These are phyloP conservation scores for Austroboletus eburneus DNA, from an alignment of 768 basidiomycete genomes.

Conservation along the genomic window DNA sequence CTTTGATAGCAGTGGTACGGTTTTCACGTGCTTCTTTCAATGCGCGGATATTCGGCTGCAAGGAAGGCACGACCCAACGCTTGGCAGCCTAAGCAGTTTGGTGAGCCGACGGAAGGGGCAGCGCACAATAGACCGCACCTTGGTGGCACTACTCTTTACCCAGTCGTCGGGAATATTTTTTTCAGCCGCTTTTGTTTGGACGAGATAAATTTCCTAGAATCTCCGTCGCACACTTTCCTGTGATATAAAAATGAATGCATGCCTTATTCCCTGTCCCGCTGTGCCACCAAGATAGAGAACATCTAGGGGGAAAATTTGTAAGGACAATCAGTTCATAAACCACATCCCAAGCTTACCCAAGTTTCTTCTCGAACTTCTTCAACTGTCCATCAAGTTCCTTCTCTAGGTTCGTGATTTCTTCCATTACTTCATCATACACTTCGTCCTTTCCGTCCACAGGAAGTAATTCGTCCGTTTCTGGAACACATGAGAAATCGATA, in stretches of 20 bases:
- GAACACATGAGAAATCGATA: slow-evolving; percentile 21
- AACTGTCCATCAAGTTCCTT: slow-evolving; percentile 63
- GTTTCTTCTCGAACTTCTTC: slow-evolving; percentile 58
- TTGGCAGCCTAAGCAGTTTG: slow-evolving; percentile 48
- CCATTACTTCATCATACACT: slow-evolving; percentile 72
- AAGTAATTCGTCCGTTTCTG: slow-evolving; percentile 65
- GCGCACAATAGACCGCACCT: slow-evolving; percentile 43
- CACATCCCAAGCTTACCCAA: slow-evolving; percentile 45
- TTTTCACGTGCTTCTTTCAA: slow-evolving; percentile 95
- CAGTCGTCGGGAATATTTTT: slow-evolving; percentile 77
- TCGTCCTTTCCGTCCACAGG: slow-evolving; percentile 85
- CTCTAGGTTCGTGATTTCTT: slow-evolving; percentile 70
- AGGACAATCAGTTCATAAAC: slow-evolving; percentile 8
- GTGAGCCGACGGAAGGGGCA: not conserved
- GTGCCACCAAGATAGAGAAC: slow-evolving; percentile 61
- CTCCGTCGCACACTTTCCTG: slow-evolving; percentile 2
- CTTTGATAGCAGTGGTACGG: slow-evolving; percentile 71
- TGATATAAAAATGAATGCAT: not conserved
- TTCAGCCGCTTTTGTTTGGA: slow-evolving; percentile 61
- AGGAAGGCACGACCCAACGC: slow-evolving; percentile 75
- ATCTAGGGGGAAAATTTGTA: slow-evolving; percentile 35
- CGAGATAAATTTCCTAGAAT: slow-evolving; percentile 80
- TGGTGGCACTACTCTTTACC: slow-evolving; percentile 76
- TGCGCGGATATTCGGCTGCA: slow-evolving; percentile 65
- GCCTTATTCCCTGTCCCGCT: slow-evolving; percentile 83